These are phyloP conservation scores for Stagonosporopsis cucurbitacearum DNA, from an alignment of 2,329 filamentous ascomycete genomes.

Conservation along the genomic window DNA sequence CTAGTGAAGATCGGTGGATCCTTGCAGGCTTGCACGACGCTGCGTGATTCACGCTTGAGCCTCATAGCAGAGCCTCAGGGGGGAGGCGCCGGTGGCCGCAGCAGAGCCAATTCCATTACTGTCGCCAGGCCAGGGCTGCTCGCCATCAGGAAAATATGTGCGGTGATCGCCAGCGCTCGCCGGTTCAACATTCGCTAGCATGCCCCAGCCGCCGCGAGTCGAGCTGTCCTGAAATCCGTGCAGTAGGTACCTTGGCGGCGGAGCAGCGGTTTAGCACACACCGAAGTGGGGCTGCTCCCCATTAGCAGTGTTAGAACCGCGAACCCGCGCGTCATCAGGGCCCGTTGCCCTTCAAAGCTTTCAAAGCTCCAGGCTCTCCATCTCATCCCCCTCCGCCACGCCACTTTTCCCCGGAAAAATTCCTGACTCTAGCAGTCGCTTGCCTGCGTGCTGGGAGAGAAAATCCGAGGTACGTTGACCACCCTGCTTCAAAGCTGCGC, in stretches of 20 bases:
- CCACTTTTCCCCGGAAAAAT: conserved; percentile 19
- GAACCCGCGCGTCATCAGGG: conserved; percentile 17
- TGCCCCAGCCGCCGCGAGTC: not conserved
- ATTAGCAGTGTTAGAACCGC: conserved; percentile 4
- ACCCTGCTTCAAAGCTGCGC: not conserved
- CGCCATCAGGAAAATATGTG: not conserved
- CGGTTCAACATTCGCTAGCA: conserved; percentile 10
- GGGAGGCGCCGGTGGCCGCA: not conserved
- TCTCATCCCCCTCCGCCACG: conserved; percentile 15
- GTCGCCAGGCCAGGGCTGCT: not conserved
- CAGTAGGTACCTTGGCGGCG: conserved; percentile 16
- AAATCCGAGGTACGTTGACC: conserved; percentile 7
- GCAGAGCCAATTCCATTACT: not conserved
- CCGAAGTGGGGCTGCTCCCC: conserved; percentile 15
- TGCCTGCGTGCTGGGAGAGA: conserved; percentile 11
- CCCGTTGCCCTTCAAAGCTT: conserved; percentile 17
- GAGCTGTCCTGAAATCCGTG: conserved; percentile 1
- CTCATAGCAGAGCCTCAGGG: conserved; percentile 1
- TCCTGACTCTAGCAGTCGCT: conserved; percentile 4
- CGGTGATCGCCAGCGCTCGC: conserved; percentile 3
- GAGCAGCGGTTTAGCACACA: conserved; percentile 12
- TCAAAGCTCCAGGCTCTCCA: conserved; percentile 13
- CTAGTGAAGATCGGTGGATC: conserved; percentile 16
- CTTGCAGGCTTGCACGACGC: conserved; percentile 1
- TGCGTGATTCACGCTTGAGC: conserved; percentile 3